phyloP scores from a whole-genome alignment of 2,329 filamentous ascomycete species.

The Cladosporium velox region DNA sequence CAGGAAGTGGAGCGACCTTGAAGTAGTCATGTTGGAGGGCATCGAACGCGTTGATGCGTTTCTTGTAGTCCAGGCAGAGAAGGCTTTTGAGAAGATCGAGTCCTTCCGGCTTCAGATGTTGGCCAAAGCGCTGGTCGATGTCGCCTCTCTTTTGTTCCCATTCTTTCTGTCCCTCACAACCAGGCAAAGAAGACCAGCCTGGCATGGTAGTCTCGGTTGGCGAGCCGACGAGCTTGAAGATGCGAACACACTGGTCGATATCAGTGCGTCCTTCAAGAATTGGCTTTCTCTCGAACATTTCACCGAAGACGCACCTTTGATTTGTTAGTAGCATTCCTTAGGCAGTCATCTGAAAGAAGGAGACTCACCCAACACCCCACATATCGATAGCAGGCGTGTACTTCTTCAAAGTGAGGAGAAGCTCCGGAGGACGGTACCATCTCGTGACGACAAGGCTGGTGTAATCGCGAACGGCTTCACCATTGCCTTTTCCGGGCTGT shows the following conservation, averaged over 20 bases:
- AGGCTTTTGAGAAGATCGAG: slow-evolving; percentile 80
- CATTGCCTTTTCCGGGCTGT: slow-evolving; percentile 73
- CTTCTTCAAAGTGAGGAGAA: slow-evolving; percentile 80
- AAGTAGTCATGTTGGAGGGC: slow-evolving; percentile 93
- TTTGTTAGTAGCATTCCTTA: slow-evolving; percentile 30
- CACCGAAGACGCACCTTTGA: slow-evolving; percentile 87
- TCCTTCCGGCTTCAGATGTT: slow-evolving; percentile 58
- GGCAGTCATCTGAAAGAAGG: neutral
- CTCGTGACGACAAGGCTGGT: slow-evolving; percentile 95
- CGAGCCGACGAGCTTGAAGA: slow-evolving; percentile 88
- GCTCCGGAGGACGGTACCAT: slow-evolving; percentile 95
- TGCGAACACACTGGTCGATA: slow-evolving; percentile 83
- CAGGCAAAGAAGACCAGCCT: slow-evolving; percentile 79
- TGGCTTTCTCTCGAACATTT: slow-evolving; percentile 93
- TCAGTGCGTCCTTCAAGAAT: slow-evolving; percentile 91
- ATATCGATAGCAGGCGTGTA: slow-evolving; percentile 99
- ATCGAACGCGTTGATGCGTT: slow-evolving; percentile 88
- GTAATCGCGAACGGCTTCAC: slow-evolving; percentile 85
- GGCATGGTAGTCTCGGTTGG: slow-evolving; percentile 93
- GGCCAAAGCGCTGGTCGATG: slow-evolving; percentile 69
- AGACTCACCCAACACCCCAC: slow-evolving; percentile 83
- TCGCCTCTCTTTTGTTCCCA: slow-evolving; percentile 65
- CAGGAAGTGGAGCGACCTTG: slow-evolving; percentile 72
- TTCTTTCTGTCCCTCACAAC: slow-evolving; percentile 70
- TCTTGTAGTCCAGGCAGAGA: slow-evolving; percentile 84